Evolutionary conservation across 2,329 filamentous ascomycete genomes (phyloP), one percentile per base, ranked within the genome.

Genomic region (Fusarium sp.): DNA sequence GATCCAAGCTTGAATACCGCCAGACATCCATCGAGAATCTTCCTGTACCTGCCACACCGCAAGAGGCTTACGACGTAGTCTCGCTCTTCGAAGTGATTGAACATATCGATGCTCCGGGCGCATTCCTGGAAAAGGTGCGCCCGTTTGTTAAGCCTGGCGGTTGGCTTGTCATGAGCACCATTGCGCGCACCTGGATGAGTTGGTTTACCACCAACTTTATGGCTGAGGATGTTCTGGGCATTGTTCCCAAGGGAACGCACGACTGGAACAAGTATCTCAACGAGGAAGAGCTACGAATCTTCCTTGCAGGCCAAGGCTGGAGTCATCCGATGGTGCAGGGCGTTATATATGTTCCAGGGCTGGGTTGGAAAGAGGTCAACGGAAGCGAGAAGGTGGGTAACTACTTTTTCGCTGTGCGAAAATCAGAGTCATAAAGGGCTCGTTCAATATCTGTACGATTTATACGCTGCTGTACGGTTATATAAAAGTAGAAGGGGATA

Each of bases 251-350:
- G 69, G 96, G 96, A 3, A 99, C 96, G 46, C 96, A 99, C 81
- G 94, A 98, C 79, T 99, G 96, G 96, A 85, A 86, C 67, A 97
- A 98, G 83, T 99, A 98, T 81, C 91, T 99, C 71, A 96, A 98
- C 76, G 92, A 93, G 68, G 84, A 88, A 15, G 95, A 98, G 84
- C 79, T 97, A 75, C 82, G 86, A 71, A 81, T 78, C 2, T 84
- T 87, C 77, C 87, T 91, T 70, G 78, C 82, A 55, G 80, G 78
- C 57, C 82, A 82, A 70, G 79, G 82, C 63, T 95, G 91, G 91
- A 85, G 84, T 78, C 84, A 76, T 71, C 85, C 85, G 39, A 82
- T 83, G 75, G 86, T 91, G 66, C 90, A 92, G 85, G 96, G 96
- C 1, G 93, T 97, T 10, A 85, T 97, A 47, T 99, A 97, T 83